phyloP scores from a whole-genome alignment of 2,329 filamentous ascomycete genomes.

The Colletotrichum incanum region DNA sequence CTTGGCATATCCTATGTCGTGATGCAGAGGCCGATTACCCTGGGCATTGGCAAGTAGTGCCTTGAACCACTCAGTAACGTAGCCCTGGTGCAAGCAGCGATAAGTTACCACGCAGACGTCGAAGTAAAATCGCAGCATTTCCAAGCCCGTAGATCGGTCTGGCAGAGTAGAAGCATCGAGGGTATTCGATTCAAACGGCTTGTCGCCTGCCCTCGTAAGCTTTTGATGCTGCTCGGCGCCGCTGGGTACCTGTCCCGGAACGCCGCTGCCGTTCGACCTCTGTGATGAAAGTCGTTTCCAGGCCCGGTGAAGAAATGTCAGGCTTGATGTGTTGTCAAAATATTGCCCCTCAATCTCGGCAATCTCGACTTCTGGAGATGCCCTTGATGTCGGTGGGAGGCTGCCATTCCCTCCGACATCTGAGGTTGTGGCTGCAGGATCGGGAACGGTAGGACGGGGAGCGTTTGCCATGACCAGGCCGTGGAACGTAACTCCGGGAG shows the following conservation, averaged over 20 bases:
- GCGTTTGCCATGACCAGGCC: background rate
- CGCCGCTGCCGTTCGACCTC: conserved; percentile 46
- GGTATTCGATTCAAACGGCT: conserved; percentile 47
- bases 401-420: conserved; percentile 16
- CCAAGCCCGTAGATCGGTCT: conserved; percentile 38
- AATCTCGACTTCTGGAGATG: conserved; percentile 51
- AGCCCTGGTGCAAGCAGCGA: conserved; percentile 69
- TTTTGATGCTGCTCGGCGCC: conserved; percentile 47
- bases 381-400: conserved; percentile 37
- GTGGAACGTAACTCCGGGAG: background rate
- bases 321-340: conserved; percentile 68
- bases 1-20: conserved; percentile 60
- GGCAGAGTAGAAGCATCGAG: conserved; percentile 43
- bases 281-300: conserved; percentile 61
- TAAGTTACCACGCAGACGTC: conserved; percentile 73
- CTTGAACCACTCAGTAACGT: conserved; percentile 64
- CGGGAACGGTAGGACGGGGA: background rate
- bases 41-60: conserved; percentile 56
- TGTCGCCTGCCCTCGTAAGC: conserved; percentile 50
- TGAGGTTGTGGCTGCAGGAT: background rate
- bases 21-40: conserved; percentile 53
- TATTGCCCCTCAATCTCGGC: conserved; percentile 66
- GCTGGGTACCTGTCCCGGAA: conserved; percentile 40
- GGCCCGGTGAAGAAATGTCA: conserved; percentile 70
- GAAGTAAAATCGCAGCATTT: conserved; percentile 64